Evolutionary conservation across 106 monocot genomes (phyloP), one percentile per base, ranked within the genome.

Genomic region (Dioscorea dumetorum): DNA sequence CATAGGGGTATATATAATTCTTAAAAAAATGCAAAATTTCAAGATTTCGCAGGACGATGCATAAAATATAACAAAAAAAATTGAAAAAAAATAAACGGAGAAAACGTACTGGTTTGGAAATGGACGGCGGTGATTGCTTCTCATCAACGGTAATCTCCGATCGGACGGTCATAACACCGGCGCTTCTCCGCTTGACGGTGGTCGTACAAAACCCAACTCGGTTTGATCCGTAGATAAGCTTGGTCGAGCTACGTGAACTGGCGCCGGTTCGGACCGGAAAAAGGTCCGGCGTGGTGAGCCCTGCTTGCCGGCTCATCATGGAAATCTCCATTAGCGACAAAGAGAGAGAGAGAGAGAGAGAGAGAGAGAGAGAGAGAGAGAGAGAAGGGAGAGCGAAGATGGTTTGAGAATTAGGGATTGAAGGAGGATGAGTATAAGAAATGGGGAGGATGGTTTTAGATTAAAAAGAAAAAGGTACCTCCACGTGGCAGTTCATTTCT

Each of bases 241-340:
- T 8, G 18, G 18, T 54, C 15, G 54, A 16, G 9, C 13, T 19
- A 54, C 0, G 15, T 54, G 54, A 19, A 18, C 54, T 13, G 19
- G 54, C 4, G 54, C 34, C 22, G 52, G 20, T 64, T 53, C 52
- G 49, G 41, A 57, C 22, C 61, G 16, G 35, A 13, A 64, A 34
- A 3, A 33, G 51, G 21, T 56, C 56, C 64, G 41, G 5, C 53
- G 52, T 64, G 31, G 52, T 64, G 53, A 41, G 9, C 6, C 41
- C 41, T 41, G 33, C 64, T 56, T 34, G 52, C 64, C 61, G 54
- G 34, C 35, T 52, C 22, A 57, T 54, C 54, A 73, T 56, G 10
- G 54, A 20, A 14, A 64, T 31, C 51, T 65, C 73, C 73, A 73
- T 73, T 65, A 22, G 32, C 63, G 28, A 63, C 19, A 23, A 14